Evolutionary conservation across 2,329 filamentous ascomycete genomes (phyloP).

Genomic region (Ampelomyces quisqualis): DNA sequence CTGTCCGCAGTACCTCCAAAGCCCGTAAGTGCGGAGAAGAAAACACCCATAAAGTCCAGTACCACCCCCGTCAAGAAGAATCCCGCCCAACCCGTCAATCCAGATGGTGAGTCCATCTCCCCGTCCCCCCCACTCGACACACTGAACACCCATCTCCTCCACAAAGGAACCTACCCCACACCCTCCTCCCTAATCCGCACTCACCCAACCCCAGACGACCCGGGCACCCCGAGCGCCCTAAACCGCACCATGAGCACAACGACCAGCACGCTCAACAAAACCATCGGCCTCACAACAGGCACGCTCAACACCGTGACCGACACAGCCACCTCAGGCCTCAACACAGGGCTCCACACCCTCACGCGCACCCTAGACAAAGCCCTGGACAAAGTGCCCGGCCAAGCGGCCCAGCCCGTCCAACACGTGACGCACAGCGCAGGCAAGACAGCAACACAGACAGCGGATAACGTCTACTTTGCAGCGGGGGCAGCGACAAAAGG

Average conservation of each 20-base stretch:
- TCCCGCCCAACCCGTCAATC: slow-evolving; percentile 26
- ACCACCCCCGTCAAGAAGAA: slow-evolving; percentile 17
- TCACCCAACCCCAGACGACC: slow-evolving; percentile 30
- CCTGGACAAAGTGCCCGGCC: slow-evolving; percentile 36
- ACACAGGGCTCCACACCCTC: slow-evolving; percentile 39
- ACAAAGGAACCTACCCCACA: slow-evolving; percentile 25
- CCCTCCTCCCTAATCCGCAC: slow-evolving; percentile 25
- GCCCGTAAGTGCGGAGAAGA: slow-evolving; percentile 9
- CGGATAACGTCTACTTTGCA: slow-evolving; percentile 46
- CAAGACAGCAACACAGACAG: slow-evolving; percentile 46
- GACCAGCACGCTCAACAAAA: slow-evolving; percentile 39
- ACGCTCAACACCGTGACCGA: slow-evolving; percentile 41
- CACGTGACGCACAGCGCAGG: slow-evolving; percentile 46
- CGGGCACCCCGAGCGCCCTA: slow-evolving; percentile 38
- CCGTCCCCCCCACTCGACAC: slow-evolving; percentile 4
- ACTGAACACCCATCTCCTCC: slow-evolving; percentile 4
- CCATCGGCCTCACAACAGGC: slow-evolving; percentile 39
- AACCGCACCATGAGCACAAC: slow-evolving; percentile 38
- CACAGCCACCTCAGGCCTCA: slow-evolving; percentile 42
- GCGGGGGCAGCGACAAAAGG: slow-evolving; percentile 45
- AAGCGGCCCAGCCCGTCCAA: slow-evolving; percentile 42
- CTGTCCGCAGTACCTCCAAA: slow-evolving; percentile 12
- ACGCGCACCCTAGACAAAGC: slow-evolving; percentile 44
- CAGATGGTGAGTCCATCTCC: slow-evolving; percentile 18
- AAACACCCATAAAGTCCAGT: slow-evolving; percentile 14